A percentile compares a stretch with the other conserved stretches of the same genome.
These are phyloP conservation scores for Penicillium glabrum DNA, from an alignment of 2,329 filamentous ascomycete species.

Conservation along the genomic window DNA sequence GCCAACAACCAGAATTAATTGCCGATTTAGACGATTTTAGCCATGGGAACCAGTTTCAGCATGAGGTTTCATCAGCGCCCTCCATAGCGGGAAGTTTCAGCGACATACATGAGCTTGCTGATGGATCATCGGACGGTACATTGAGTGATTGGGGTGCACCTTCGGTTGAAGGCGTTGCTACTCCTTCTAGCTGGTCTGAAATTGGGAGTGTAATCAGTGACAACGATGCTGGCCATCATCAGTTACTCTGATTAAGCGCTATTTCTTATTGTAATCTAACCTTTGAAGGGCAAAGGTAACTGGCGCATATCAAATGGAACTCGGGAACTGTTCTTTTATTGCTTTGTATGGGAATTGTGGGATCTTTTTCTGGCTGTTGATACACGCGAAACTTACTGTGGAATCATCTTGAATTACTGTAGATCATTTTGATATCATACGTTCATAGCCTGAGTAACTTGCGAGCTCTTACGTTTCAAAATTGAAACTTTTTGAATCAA, in stretches of 20 bases:
- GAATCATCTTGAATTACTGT: too few species aligned
- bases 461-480: too few species aligned
- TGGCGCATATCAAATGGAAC: background rate
- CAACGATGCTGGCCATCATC: slow-evolving; percentile 35
- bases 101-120: slow-evolving; percentile 36
- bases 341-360: background rate
- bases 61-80: slow-evolving; percentile 34
- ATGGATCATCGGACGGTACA: slow-evolving; percentile 38
- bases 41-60: slow-evolving; percentile 13
- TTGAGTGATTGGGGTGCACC: slow-evolving; percentile 39
- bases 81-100: slow-evolving; percentile 40
- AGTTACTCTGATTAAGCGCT: slow-evolving; percentile 15
- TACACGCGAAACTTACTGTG: background rate
- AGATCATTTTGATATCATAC: too few species aligned
- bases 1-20: slow-evolving; percentile 16
- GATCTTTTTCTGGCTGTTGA: background rate
- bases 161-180: slow-evolving; percentile 32
- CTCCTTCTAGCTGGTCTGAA: slow-evolving; percentile 47
- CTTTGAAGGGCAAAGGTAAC: background rate
- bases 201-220: slow-evolving; percentile 45
- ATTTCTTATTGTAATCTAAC: background rate
- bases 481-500: too few species aligned
- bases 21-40: slow-evolving; percentile 10
- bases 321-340: background rate
- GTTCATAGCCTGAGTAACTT: too few species aligned